Percentiles rank a stretch among this genome's conserved stretches.
These are phyloP conservation scores for Phoma sp. DNA, from an alignment of 2,329 filamentous ascomycete genomes.

Conservation along the genomic window DNA sequence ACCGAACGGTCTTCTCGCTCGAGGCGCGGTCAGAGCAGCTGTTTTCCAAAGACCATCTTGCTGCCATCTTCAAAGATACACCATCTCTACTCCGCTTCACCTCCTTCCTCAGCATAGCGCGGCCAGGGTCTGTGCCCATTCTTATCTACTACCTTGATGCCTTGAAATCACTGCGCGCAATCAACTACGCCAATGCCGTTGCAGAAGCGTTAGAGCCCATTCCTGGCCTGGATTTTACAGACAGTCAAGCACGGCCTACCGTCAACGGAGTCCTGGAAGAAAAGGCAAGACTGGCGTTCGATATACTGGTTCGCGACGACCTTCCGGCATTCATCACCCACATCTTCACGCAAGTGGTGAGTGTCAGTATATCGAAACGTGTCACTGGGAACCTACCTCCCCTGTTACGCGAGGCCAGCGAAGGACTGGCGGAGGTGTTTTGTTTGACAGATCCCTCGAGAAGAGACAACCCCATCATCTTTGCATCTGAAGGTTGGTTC, in stretches of 20 bases:
- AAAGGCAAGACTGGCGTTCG: constrained; percentile 70
- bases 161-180: constrained; percentile 72
- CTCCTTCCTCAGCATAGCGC: constrained; percentile 66
- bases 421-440: constrained; percentile 78
- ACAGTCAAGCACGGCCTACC: constrained; percentile 58
- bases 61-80: constrained; percentile 69
- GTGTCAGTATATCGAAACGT: constrained; percentile 69
- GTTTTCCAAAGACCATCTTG: constrained; percentile 70
- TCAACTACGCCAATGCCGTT: constrained; percentile 74
- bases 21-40: constrained; percentile 70
- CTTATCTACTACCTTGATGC: constrained; percentile 76
- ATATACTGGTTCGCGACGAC: constrained; percentile 69
- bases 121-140: constrained; percentile 68
- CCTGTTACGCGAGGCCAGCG: constrained; percentile 71
- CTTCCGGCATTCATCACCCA: constrained; percentile 75
- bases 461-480: constrained; percentile 77
- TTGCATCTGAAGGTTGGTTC: constrained; percentile 71
- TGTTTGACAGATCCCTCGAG: constrained; percentile 77
- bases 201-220: constrained; percentile 66
- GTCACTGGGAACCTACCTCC: constrained; percentile 71
- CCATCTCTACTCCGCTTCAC: constrained; percentile 70
- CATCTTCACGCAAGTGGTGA: constrained; percentile 72
- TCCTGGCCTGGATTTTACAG: constrained; percentile 62
- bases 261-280: constrained; percentile 65
- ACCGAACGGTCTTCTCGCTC: constrained; percentile 57